Evolutionary conservation across 257 asterid species (phyloP), one percentile per base, ranked within the genome.

Genomic region (Capsicum chinense): DNA sequence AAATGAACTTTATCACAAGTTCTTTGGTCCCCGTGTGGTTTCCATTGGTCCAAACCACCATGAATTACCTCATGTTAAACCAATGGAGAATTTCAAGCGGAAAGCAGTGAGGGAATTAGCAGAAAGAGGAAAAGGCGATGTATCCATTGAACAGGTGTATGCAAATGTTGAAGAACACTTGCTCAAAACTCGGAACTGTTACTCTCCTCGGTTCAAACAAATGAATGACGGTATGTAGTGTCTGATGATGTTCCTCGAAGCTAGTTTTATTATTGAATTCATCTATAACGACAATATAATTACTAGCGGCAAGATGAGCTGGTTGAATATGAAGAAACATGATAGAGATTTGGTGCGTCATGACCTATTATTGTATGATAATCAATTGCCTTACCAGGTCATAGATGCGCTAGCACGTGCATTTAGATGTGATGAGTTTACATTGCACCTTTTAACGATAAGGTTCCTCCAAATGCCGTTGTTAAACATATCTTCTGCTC

Each of bases 1-100:
- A 37, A 2, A 15, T 0, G 16, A 17, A 17, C 16, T 9, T 4
- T 16, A 9, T 70, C 0, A 0, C 15, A 69, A 39, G 33, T 69
- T 39, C 54, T 37, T 37, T 13, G 19, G 0, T 14, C 54, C 54
- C 54, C 14, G 4, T 70, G 54, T 39, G 56, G 56, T 69, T 69
- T 39, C 79, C 56, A 1, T 69, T 16, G 79, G 79, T 70, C 79
- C 56, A 42, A 4, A 2, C 3, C 1, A 2, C 37, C 3, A 2
- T 0, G 8, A 9, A 70, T 16, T 8, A 42, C 5, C 4, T 70
- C 35, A 2, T 17, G 0, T 9, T 69, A 6, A 2, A 39, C 2
- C 15, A 7, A 69, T 39, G 56, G 56, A 69, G 26, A 7, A 68
- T 15, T 15, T 15, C 1, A 69, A 69, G 13, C 15, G 3, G 79